Percentiles rank a stretch among this genome's conserved stretches.
These are phyloP conservation scores for Colletotrichum godetiae DNA, from an alignment of 2,329 filamentous ascomycete species.

Conservation along the genomic window DNA sequence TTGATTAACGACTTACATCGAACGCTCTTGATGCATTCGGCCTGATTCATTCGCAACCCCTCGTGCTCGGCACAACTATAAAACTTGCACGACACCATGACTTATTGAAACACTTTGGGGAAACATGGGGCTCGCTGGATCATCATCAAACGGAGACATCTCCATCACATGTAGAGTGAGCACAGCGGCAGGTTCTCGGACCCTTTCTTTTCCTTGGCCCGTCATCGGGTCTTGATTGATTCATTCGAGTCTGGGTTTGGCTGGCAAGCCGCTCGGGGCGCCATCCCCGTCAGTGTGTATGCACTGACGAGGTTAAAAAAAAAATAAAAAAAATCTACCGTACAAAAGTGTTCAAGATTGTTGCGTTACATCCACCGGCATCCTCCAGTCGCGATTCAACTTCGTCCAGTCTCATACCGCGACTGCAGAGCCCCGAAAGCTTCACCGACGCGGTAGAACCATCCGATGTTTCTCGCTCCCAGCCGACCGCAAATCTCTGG, in stretches of 20 bases:
- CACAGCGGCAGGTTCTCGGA: background rate
- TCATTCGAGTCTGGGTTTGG: conserved; percentile 15
- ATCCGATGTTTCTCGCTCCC: background rate
- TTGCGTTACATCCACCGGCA: background rate
- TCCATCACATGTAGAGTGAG: background rate
- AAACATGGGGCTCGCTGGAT: conserved; percentile 18
- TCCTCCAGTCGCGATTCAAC: background rate
- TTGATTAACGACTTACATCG: background rate
- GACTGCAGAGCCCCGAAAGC: background rate
- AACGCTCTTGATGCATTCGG: background rate
- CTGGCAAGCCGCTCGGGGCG: conserved; percentile 16
- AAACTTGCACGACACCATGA: conserved; percentile 5
- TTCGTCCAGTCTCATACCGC: background rate
- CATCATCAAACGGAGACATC: background rate
- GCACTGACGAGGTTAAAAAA: background rate
- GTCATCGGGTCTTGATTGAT: conserved; percentile 14
- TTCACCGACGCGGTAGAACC: background rate
- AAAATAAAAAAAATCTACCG: background rate
- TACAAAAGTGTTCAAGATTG: background rate
- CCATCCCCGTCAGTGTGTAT: conserved; percentile 5
- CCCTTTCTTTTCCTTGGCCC: background rate
- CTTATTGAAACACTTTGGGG: conserved; percentile 14
- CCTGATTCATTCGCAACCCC: background rate
- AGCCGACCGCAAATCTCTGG: background rate
- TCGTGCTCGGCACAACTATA: background rate